These are phyloP conservation scores for Rhizopus stolonifer DNA, from an alignment of 371 early-diverging fungal species.

Conservation along the genomic window DNA sequence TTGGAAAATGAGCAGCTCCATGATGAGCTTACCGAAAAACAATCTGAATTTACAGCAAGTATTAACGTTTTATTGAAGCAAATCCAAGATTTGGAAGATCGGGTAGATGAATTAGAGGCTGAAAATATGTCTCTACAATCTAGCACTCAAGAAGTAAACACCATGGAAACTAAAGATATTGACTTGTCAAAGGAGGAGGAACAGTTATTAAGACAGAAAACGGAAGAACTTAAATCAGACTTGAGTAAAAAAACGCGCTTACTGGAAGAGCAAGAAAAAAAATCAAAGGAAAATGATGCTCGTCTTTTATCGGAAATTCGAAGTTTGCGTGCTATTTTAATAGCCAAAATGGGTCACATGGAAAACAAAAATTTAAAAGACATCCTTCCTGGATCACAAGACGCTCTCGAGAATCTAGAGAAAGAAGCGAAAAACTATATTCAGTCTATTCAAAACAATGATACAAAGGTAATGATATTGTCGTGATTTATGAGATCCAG, in stretches of 20 bases:
- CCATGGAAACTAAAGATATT: background rate
- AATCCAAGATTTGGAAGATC: conserved; percentile 47
- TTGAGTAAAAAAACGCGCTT: conserved; percentile 28
- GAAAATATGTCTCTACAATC: conserved; percentile 36
- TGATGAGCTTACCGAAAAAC: background rate
- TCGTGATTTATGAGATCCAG: no score
- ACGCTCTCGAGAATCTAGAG: conserved; percentile 37
- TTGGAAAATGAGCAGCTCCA: conserved; percentile 54
- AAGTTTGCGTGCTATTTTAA: conserved; percentile 41
- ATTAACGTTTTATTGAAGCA: conserved; percentile 23
- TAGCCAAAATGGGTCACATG: conserved; percentile 42
- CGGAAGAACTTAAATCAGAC: conserved; percentile 27
- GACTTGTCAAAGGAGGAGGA: conserved; percentile 27
- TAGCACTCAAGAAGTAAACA: background rate
- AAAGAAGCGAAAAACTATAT: conserved; percentile 39
- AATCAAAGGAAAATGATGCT: conserved; percentile 29
- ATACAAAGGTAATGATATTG: background rate
- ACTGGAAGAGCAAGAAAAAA: conserved; percentile 31
- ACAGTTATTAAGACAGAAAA: conserved; percentile 23
- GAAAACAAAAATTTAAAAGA: conserved; percentile 15
- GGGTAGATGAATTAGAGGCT: conserved; percentile 47
- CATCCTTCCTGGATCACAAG: conserved; percentile 23
- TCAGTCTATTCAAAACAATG: conserved; percentile 27
- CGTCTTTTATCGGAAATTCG: conserved; percentile 39
- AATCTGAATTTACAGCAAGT: conserved; percentile 32